Base-by-base conservation (phyloP, 2,329 filamentous ascomycete species). In the Sporothrix protearum region DNA sequence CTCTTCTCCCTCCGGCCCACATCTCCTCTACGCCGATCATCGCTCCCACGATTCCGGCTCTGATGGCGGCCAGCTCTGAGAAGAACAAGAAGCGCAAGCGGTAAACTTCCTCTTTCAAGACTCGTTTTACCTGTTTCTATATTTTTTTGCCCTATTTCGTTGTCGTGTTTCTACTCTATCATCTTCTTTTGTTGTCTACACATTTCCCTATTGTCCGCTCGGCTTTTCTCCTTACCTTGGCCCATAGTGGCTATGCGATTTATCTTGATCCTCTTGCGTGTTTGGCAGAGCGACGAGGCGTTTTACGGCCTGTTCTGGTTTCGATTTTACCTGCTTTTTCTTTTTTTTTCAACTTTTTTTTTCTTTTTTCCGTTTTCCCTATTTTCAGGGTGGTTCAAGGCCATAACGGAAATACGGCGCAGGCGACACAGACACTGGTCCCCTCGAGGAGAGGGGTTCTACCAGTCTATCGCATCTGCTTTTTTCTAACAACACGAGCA, bases 61-160 rank as follows among this genome's bases (percentile, higher is more conserved):
- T 76, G 73, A 70, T 74, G 57, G 55, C 73, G 55, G 69, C 72
- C n/a, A 71, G 74, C 28, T 73, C 76, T 12, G 87, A 88, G 76
- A 89, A 89, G 79, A 84, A 81, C 76, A 89, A 88, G 82, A 89
- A 89, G 81, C 85, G 87, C 73, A 89, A 89, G 82, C 82, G 87
- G 81, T 89, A 53, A 73, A 51, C 4, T 39, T 16, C 47, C 28
- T 53, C 9, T 6, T 69, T 25, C 30, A 36, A 42, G 49, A 7
- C n/a, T 16, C 10, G 8, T 25, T n/a, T 8, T 45, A 4, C 36
- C 22, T 47, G n/a, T 42, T 59, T 47, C 33, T 63, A 70, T 70
- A 39, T 70, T 33, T 28, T 51, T 22, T 51, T 67, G 22, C 3
- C 25, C 10, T 42, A 36, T 59, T 6, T 25, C 42, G 28, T 25